Base-by-base conservation (phyloP, 179 eudicot species). In the Drosera spatulata region DNA sequence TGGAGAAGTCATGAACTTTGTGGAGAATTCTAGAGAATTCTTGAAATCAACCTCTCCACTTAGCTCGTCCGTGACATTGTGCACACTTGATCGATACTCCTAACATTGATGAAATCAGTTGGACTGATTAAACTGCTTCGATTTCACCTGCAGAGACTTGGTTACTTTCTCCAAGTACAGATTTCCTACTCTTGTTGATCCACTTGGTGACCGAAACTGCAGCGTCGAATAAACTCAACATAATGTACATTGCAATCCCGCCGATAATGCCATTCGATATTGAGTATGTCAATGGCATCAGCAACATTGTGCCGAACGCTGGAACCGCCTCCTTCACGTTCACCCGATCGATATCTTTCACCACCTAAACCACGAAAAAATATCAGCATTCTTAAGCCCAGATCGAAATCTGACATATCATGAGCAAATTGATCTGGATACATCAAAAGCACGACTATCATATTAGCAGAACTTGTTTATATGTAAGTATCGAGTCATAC, bases 241-340 rank as follows among this genome's bases (percentile, higher is more conserved):
- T 83, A n/a, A 81, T 58, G 22, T 85, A 76, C 37, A 81, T 61
- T 46, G 89, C 97, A 11, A 90, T 82, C 12, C 97, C 97, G 4
- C 81, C 97, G 7, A 90, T 77, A 14, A 90, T 79, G 53, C 97
- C 97, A 52, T 90, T 87, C 2, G 95, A 75, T 39, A 90, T 87
- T 2, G 97, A 90, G 54, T 87, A 90, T 46, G 95, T 90, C 47
- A 90, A 56, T 37, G 97, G 97, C 97, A 85, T 90, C 15, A 90
- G 75, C 14, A 85, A 57, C 55, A 90, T 80, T 6, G 97, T 90
- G 40, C 87, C 74, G 57, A 90, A 90, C 4, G 84, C 87, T 7
- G 97, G 93, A 65, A 85, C 81, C 41, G 93, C 95, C 51, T 81
- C 86, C 65, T 67, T 81, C 59, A 81, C 79, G 52, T 87, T 80